Conservation (phyloP, 2,329 filamentous ascomycete genomes). For the Didymella sp. region DNA sequence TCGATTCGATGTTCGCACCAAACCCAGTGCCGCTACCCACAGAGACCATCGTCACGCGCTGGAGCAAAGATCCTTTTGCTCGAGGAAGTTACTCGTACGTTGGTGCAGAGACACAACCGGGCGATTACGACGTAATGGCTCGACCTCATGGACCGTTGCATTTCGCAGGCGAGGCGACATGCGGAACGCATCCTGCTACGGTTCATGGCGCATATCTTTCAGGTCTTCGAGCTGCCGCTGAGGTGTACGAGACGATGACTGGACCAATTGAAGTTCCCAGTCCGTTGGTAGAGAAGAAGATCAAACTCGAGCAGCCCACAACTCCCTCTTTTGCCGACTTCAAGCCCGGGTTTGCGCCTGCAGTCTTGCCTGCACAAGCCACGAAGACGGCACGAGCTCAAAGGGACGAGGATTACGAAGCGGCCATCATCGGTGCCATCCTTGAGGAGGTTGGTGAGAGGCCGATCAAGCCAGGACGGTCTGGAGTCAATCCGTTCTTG, state of each 20-base stretch:
- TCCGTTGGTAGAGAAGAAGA: conserved; percentile 72
- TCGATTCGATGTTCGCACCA: conserved; percentile 74
- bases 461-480: conserved; percentile 73
- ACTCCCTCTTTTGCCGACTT: conserved; percentile 20
- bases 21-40: conserved; percentile 74
- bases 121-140: conserved; percentile 94
- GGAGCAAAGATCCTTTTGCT: conserved; percentile 91
- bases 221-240: conserved; percentile 85
- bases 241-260: conserved; percentile 79
- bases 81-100: conserved; percentile 95
- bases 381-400: conserved; percentile 35
- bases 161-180: conserved; percentile 97
- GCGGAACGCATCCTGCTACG: conserved; percentile 92
- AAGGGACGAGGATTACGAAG: conserved; percentile 59
- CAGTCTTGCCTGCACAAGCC: conserved; percentile 21
- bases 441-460: conserved; percentile 73
- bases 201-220: conserved; percentile 97
- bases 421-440: conserved; percentile 64
- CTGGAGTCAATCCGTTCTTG: conserved; percentile 83
- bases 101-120: conserved; percentile 77
- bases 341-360: conserved; percentile 38
- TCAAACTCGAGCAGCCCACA: conserved; percentile 33
- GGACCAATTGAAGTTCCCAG: conserved; percentile 78
- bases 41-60: conserved; percentile 89
- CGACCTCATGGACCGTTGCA: conserved; percentile 82